Evolutionary conservation across 768 basidiomycete genomes (phyloP).

Genomic region (Agaricus sinodeliciosus): DNA sequence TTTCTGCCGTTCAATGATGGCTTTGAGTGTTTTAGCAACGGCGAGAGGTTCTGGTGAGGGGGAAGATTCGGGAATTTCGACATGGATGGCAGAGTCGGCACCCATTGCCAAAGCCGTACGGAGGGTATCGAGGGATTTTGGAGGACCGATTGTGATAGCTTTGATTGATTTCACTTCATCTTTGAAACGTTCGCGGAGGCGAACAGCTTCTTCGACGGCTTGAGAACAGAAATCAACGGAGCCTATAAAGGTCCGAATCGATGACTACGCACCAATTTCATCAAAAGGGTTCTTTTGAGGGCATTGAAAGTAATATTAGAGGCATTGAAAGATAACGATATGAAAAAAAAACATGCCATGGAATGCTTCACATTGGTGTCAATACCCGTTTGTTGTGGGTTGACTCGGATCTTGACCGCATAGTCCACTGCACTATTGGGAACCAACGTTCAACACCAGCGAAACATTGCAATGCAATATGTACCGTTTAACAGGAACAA

Average conservation of each 20-base stretch:
- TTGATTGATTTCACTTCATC: conserved; percentile 79
- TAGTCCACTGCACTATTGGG: conserved; percentile 83
- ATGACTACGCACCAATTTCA: conserved; percentile 74
- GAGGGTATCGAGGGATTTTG: conserved; percentile 84
- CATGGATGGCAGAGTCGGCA: conserved; percentile 87
- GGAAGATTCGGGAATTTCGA: conserved; percentile 71
- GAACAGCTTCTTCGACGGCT: conserved; percentile 97
- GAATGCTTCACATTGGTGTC: conserved; percentile 98
- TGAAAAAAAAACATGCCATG: conserved; percentile 59
- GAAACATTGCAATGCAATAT: conserved; percentile 8
- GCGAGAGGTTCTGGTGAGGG: conserved; percentile 85
- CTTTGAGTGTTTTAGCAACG: conserved; percentile 80
- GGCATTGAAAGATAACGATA: background rate
- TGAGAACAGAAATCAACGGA: conserved; percentile 2
- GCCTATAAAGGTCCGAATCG: background rate
- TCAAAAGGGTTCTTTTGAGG: conserved; percentile 87
- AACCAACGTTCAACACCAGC: background rate
- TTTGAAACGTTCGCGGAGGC: conserved; percentile 82
- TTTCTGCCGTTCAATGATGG: conserved; percentile 59
- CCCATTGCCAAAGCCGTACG: conserved; percentile 98
- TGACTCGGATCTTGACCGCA: conserved; percentile 97
- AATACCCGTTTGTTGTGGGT: conserved; percentile 89
- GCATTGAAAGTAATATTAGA: background rate
- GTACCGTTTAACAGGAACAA: conserved; percentile 91
- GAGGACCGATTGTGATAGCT: conserved; percentile 89